These are phyloP conservation scores for Craspedostauros australis DNA, from an alignment of 108 stramenopile species.

Conservation along the genomic window DNA sequence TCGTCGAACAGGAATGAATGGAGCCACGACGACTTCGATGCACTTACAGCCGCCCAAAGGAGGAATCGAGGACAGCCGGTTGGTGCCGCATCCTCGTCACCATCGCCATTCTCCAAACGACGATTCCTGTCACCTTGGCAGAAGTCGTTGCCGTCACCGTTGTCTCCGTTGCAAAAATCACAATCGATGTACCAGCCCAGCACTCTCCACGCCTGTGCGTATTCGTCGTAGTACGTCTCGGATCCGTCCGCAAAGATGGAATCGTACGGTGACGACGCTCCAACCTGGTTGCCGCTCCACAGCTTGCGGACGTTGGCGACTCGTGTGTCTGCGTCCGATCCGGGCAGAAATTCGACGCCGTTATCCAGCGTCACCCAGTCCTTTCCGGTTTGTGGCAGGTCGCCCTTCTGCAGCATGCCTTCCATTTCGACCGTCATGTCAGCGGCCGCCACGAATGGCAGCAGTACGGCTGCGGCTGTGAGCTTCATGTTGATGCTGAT, in stretches of 20 bases:
- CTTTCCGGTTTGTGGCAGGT: constrained; percentile 11
- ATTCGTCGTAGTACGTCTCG: constrained; percentile 36
- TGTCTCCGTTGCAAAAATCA: constrained; percentile 5
- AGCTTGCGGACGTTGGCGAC: constrained; percentile 1
- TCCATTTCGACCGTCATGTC: background rate
- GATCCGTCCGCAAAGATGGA: constrained; percentile 21
- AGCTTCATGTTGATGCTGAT: no score
- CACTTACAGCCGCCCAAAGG: constrained; percentile 49
- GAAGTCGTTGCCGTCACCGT: constrained; percentile 13
- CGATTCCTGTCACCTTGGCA: constrained; percentile 1
- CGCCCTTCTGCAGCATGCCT: constrained; percentile 1
- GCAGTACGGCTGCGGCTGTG: no score
- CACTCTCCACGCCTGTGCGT: constrained; percentile 42
- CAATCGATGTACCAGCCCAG: constrained; percentile 56
- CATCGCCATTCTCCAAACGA: constrained; percentile 8
- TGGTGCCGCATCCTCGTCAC: constrained; percentile 6
- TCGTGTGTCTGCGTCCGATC: constrained; percentile 5
- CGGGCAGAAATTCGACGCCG: constrained; percentile 18
- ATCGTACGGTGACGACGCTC: background rate
- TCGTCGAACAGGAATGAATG: no score
- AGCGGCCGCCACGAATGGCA: background rate
- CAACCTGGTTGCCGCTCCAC: background rate
- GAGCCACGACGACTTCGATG: no score
- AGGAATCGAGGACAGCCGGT: constrained; percentile 38
- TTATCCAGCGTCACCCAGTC: constrained; percentile 19